Base-by-base conservation (phyloP, 768 basidiomycete genomes). In the Ramaria sp. region DNA sequence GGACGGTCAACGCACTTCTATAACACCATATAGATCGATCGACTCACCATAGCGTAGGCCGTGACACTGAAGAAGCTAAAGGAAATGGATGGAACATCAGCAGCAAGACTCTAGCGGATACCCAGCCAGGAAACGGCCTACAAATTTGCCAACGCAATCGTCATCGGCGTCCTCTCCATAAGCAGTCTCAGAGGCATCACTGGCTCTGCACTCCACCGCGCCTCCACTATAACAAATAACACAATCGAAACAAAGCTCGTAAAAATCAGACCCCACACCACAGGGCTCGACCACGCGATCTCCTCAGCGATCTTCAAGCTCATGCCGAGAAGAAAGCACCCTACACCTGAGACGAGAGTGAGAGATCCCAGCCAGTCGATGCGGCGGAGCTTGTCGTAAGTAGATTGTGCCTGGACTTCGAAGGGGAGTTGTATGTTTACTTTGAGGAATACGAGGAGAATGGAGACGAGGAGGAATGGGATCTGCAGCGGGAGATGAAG, bases 141-240 rank as follows among this genome's bases (percentile, higher is more conserved):
- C 64, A 95, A 76, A 67, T 92, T 94, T 44, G 79, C 78, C 48
- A 94, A 56, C 4, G 88, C 87, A 27, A 92, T 81, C 10, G 87
- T 84, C 18, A 92, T 67, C 4, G 90, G 89, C 22, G 88, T 93
- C 52, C 92, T 73, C 63, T 82, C 79, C 30, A 75, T 78, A 32
- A 94, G 76, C 54, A 94, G 70, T 50, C 78, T 78, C 58, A 96
- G 69, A 47, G 95, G 95, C 82, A 99, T 85, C 50, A 97, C 85
- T 15, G 96, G 96, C 65, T 85, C 88, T 3, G 78, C 74, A 3
- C 88, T 81, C 72, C 78, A 82, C 59, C 77, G 73, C 55, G 81
- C 81, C 69, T 99, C 95, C 24, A 89, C 88, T 44, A 79, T 64
- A 28, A 94, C 64, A 66, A 99, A 98, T 2, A 73, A 61, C 5